Conservation (phyloP, 1,284 basidiomycete genomes). For the Cutaneotrichosporon sp. region DNA sequence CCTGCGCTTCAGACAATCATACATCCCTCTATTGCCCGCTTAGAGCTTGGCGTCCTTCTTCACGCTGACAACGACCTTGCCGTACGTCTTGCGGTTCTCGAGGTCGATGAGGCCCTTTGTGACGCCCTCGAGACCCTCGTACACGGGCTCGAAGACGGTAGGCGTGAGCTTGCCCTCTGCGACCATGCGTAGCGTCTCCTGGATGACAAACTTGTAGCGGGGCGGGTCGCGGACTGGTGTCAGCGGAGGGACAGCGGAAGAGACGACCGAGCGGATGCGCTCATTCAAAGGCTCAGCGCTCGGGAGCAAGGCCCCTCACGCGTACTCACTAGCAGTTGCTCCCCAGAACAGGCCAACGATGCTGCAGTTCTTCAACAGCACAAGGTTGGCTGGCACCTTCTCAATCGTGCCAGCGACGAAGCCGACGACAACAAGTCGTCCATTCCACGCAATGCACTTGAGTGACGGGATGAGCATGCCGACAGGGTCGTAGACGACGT, state of each 20-base stretch:
- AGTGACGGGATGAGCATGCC: slow-evolving; percentile 56
- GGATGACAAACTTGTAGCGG: slow-evolving; percentile 69
- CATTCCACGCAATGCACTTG: slow-evolving; percentile 94
- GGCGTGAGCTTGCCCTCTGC: slow-evolving; percentile 67
- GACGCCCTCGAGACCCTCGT: slow-evolving; percentile 69
- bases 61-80: slow-evolving; percentile 76
- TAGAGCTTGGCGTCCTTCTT: slow-evolving; percentile 49
- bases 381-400: slow-evolving; percentile 84
- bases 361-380: slow-evolving; percentile 82
- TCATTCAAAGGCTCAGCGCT: not conserved
- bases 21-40: not conserved
- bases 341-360: slow-evolving; percentile 84
- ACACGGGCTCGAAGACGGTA: slow-evolving; percentile 70
- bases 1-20: not conserved
- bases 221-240: slow-evolving; percentile 61
- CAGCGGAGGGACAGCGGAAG: not conserved
- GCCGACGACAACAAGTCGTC: slow-evolving; percentile 84
- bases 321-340: slow-evolving; percentile 58
- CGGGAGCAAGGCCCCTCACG: slow-evolving; percentile 46
- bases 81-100: slow-evolving; percentile 83
- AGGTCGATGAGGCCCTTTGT: slow-evolving; percentile 57
- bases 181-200: slow-evolving; percentile 70
- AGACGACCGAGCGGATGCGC: too few relatives aligned
- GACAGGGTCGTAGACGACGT: slow-evolving; percentile 88
- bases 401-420: slow-evolving; percentile 87